Evolutionary conservation across 2,329 filamentous ascomycete species (phyloP), one percentile per base, ranked within the genome.

Genomic region (Dryadomyces quercivorus): DNA sequence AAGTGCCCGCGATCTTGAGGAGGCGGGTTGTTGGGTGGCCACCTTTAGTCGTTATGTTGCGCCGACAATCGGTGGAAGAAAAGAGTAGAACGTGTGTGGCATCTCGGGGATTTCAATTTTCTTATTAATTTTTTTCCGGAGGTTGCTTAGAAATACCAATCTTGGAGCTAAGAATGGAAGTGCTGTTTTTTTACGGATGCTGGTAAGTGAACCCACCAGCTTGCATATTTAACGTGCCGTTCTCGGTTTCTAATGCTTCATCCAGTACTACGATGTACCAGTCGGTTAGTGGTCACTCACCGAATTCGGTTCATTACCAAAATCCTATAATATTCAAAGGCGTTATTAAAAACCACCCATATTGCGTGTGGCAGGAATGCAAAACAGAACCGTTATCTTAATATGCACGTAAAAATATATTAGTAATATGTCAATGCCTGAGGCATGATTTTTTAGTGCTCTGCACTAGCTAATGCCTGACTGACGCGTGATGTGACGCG

Each of bases 401-500:
- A 26, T n/a, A 26, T 26, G 21, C 45, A 26, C 2, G 8, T 44
- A n/a, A 18, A 20, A 20, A 16, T 20, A 20, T 12, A 26, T 13
- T 10, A 15, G 10, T 21, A 22, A 13, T 15, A 21, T 2, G 6
- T 50, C 5, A 20, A 5, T 16, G 47, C 48, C 48, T 50, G 18
- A 50, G 48, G 43, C 51, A 46, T 2, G 15, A 8, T 36, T 9
- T 16, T 8, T 22, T 50, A 21, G 6, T 18, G 15, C 26, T 22
- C n/a, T 7, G 42, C 42, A 44, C 18, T 44, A 40, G 36, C 36
- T 40, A 8, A 22, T 38, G 36, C 36, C 20, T 22, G 15, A n/a
- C 40, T 31, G 43, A 59, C 56, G 56, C 60, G 60, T 55, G 56
- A 59, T 57, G 60, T 60, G 60, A 60, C 60, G 60, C 60, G 60